phyloP scores from a whole-genome alignment of 176 grass and related monocot genomes.

The Cenchrus purpureus region DNA sequence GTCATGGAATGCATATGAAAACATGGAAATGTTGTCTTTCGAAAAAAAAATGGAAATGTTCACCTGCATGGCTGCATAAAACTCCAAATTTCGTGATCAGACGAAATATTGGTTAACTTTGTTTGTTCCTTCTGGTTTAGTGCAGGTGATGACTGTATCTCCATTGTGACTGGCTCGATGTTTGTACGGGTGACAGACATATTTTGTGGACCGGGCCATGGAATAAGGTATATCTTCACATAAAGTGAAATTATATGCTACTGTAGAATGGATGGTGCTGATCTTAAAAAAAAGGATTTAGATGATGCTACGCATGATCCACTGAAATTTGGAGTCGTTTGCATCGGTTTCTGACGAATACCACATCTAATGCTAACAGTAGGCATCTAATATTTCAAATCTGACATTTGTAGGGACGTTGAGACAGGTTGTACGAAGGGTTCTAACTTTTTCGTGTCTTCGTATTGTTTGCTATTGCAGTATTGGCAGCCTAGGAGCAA shows the following conservation, averaged over 20 bases:
- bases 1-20: no score
- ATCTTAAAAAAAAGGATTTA: not conserved
- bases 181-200: conserved; percentile 56
- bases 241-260: not conserved
- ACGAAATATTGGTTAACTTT: not conserved
- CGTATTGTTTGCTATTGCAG: conserved; percentile 46
- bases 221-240: conserved; percentile 52
- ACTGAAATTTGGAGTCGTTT: not conserved
- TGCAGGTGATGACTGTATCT: conserved; percentile 89
- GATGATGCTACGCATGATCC: no score
- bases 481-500: conserved; percentile 84
- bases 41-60: not conserved
- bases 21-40: no score
- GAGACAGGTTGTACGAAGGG: conserved; percentile 6
- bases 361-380: not conserved
- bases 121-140: not conserved
- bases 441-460: conserved; percentile 39
- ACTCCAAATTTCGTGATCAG: not conserved
- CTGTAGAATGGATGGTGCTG: not conserved
- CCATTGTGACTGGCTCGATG: conserved; percentile 69
- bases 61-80: not conserved
- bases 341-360: not conserved
- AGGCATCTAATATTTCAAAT: conserved; percentile 18
- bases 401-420: not conserved
- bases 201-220: conserved; percentile 83